phyloP scores from a whole-genome alignment of 306 rosid species.

The Begonia masoniana region DNA sequence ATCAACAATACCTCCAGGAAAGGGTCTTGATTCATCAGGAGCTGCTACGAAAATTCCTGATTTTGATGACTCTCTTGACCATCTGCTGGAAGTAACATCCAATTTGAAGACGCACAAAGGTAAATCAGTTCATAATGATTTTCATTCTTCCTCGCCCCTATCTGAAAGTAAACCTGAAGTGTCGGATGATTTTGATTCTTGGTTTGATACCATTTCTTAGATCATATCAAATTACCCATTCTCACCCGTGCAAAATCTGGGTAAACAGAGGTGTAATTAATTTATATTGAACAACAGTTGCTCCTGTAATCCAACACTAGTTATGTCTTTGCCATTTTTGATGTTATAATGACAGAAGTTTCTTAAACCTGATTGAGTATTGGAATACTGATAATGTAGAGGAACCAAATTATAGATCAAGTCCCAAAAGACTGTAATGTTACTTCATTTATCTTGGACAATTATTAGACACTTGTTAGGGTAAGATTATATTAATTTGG shows the following conservation, averaged over 20 bases:
- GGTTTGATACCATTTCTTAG: slow-evolving; percentile 60
- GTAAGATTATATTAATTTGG: too few species aligned
- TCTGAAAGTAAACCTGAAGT: slow-evolving; percentile 29
- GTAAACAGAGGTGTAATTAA: too few species aligned
- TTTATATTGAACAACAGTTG: too few species aligned
- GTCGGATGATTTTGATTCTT: slow-evolving; percentile 53
- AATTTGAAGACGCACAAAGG: slow-evolving; percentile 19
- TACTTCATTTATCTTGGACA: too few species aligned
- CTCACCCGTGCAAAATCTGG: slow-evolving; percentile 4
- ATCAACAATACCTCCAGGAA: slow-evolving; percentile 12
- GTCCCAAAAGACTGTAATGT: too few species aligned
- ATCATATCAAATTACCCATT: slow-evolving; percentile 1
- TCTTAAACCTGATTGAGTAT: too few species aligned
- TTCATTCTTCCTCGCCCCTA: slow-evolving; percentile 23
- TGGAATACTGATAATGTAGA: too few species aligned
- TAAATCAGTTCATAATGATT: slow-evolving; percentile 7
- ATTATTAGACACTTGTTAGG: too few species aligned
- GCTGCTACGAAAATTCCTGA: slow-evolving; percentile 13
- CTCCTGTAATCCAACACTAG: too few species aligned
- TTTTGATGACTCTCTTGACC: slow-evolving; percentile 64
- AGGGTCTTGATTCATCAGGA: slow-evolving; percentile 20
- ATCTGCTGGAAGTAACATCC: slow-evolving; percentile 54
- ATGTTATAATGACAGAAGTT: too few species aligned
- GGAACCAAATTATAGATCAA: too few species aligned
- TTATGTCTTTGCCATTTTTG: too few species aligned